phyloP scores from a whole-genome alignment of 805 yeast genomes.

The Candida mattraensis region DNA sequence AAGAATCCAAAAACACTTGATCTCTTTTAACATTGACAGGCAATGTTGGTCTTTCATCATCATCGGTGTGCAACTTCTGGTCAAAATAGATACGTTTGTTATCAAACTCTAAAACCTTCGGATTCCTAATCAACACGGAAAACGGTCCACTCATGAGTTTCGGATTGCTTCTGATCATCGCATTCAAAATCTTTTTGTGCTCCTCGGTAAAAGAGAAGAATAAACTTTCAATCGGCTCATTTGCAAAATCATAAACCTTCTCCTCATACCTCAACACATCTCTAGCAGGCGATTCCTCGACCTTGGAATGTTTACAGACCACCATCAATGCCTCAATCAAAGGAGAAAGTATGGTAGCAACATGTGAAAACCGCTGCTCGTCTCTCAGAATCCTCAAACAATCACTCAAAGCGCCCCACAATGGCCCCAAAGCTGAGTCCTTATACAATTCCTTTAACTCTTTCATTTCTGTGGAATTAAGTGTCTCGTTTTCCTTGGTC shows the following conservation, averaged over 20 bases:
- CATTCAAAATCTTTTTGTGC: constrained; percentile 83
- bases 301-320: constrained; percentile 84
- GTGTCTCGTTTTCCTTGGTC: constrained; percentile 32
- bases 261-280: constrained; percentile 63
- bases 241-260: constrained; percentile 62
- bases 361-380: constrained; percentile 52
- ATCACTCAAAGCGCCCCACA: constrained; percentile 85
- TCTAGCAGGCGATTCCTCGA: constrained; percentile 53
- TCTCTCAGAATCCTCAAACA: constrained; percentile 65
- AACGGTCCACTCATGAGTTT: constrained; percentile 96
- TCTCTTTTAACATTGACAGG: constrained; percentile 76
- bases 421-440: constrained; percentile 64
- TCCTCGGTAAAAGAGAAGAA: constrained; percentile 87
- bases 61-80: constrained; percentile 61
- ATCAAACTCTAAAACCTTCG: constrained; percentile 89
- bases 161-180: constrained; percentile 88
- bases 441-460: constrained; percentile 63
- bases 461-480: constrained; percentile 38
- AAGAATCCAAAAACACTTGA: constrained; percentile 89
- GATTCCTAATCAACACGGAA: constrained; percentile 82
- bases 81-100: constrained; percentile 86
- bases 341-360: constrained; percentile 82
- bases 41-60: constrained; percentile 44
- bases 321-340: constrained; percentile 92
- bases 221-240: constrained; percentile 72